Evolutionary conservation across 2,329 filamentous ascomycete species (phyloP).

Genomic region (Pestalotiopsis sp.): DNA sequence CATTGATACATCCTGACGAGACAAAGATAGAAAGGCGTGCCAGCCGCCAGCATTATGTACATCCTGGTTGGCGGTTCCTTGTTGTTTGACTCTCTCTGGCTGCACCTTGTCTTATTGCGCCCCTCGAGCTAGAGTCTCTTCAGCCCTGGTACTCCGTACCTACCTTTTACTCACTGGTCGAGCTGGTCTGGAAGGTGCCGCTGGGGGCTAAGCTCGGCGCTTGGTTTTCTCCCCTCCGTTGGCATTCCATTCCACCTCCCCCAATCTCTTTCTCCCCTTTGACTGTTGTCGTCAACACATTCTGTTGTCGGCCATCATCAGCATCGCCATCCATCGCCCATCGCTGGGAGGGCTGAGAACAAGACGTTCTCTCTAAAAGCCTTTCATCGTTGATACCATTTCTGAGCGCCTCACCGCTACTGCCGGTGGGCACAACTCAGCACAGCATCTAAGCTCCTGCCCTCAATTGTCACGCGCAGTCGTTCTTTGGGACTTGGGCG

Average conservation of each 20-base stretch:
- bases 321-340: not conserved
- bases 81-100: not conserved
- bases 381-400: not conserved
- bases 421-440: not conserved
- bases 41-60: not conserved
- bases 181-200: not conserved
- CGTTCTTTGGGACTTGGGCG: not conserved
- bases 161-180: not conserved
- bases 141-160: not conserved
- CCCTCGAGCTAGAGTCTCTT: not conserved
- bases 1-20: not conserved
- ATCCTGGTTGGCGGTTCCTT: not conserved
- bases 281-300: not conserved
- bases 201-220: not conserved
- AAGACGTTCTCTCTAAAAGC: not conserved
- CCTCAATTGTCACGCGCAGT: not conserved
- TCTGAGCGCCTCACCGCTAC: not conserved
- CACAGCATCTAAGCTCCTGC: not conserved
- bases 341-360: not conserved
- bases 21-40: not conserved
- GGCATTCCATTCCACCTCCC: not conserved
- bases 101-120: not conserved
- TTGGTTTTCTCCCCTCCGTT: constrained; percentile 6
- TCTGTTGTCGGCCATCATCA: not conserved
- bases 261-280: constrained; percentile 6